A percentile compares a stretch with the other conserved stretches of the same genome.
These are phyloP conservation scores for Penicillium fimorum DNA, from an alignment of 495 filamentous ascomycete species.

Conservation along the genomic window DNA sequence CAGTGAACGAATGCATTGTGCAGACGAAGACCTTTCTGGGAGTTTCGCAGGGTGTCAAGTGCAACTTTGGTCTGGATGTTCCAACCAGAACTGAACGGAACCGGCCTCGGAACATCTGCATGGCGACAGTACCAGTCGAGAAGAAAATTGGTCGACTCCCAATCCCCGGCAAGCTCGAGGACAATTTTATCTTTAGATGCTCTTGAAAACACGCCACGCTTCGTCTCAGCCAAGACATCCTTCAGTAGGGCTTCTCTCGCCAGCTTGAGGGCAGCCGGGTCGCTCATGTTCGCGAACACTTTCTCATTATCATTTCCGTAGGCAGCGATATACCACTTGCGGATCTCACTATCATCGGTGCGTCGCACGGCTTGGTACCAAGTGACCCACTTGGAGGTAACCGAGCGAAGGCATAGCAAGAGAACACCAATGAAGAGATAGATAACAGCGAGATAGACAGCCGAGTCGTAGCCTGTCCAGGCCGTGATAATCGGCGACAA, in stretches of 20 bases:
- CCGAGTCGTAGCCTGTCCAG: slow-evolving; percentile 45
- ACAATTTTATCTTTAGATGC: slow-evolving; percentile 47
- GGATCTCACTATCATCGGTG: slow-evolving; percentile 48
- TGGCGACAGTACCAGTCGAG: slow-evolving; percentile 59
- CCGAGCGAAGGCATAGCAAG: slow-evolving; percentile 44
- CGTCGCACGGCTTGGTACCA: slow-evolving; percentile 49
- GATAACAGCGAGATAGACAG: slow-evolving; percentile 48
- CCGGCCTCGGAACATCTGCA: slow-evolving; percentile 49
- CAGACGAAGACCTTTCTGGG: slow-evolving; percentile 57
- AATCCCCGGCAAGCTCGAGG: slow-evolving; percentile 48
- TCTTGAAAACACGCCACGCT: slow-evolving; percentile 41
- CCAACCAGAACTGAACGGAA: slow-evolving; percentile 61
- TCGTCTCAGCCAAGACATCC: slow-evolving; percentile 45
- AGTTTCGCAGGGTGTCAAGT: slow-evolving; percentile 50
- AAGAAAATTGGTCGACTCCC: slow-evolving; percentile 57
- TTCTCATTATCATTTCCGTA: slow-evolving; percentile 37
- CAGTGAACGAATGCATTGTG: slow-evolving; percentile 63
- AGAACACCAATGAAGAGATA: slow-evolving; percentile 46
- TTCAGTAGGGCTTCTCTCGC: slow-evolving; percentile 46
- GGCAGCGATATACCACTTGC: slow-evolving; percentile 46
- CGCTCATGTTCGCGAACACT: slow-evolving; percentile 38
- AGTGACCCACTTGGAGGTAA: slow-evolving; percentile 51
- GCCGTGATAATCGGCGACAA: slow-evolving; percentile 48
- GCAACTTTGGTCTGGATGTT: slow-evolving; percentile 58
- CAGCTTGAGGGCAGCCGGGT: slow-evolving; percentile 45